Conservation (phyloP, 495 filamentous ascomycete species). For the Evansstolkia leycettana region DNA sequence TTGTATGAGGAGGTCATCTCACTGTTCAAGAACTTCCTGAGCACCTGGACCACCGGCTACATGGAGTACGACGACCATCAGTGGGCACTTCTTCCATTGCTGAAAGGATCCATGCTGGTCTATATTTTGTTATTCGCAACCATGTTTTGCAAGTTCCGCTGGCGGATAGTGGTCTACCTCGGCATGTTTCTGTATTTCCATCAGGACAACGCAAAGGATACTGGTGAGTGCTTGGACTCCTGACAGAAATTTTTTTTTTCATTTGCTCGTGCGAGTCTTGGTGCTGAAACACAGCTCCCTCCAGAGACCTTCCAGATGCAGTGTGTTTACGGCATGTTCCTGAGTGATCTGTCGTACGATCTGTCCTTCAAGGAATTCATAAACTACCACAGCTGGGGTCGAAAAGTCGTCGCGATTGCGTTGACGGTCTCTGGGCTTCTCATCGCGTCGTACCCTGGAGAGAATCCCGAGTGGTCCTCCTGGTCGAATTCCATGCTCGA, state of each 20-base stretch:
- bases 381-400: constrained; percentile 30
- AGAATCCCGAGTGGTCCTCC: constrained; percentile 39
- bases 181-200: constrained; percentile 42
- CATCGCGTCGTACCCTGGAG: constrained; percentile 47
- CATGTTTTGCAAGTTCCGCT: constrained; percentile 42
- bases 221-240: constrained; percentile 9
- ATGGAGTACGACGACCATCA: constrained; percentile 54
- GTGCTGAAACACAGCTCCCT: too few relatives aligned
- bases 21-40: constrained; percentile 38
- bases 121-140: constrained; percentile 45
- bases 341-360: constrained; percentile 48
- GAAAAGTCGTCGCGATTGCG: constrained; percentile 29
- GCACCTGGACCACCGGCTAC: constrained; percentile 44
- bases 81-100: constrained; percentile 52
- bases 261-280: too few relatives aligned
- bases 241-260: too few relatives aligned
- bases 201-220: constrained; percentile 21
- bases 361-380: constrained; percentile 38
- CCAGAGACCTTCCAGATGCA: constrained; percentile 42
- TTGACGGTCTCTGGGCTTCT: constrained; percentile 39
- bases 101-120: constrained; percentile 49
- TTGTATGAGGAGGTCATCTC: constrained; percentile 23
- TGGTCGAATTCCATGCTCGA: constrained; percentile 45
- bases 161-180: constrained; percentile 40
- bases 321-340: constrained; percentile 50